phyloP scores from a whole-genome alignment of 2,329 filamentous ascomycete species.

The Hypoxylon rubiginosum region DNA sequence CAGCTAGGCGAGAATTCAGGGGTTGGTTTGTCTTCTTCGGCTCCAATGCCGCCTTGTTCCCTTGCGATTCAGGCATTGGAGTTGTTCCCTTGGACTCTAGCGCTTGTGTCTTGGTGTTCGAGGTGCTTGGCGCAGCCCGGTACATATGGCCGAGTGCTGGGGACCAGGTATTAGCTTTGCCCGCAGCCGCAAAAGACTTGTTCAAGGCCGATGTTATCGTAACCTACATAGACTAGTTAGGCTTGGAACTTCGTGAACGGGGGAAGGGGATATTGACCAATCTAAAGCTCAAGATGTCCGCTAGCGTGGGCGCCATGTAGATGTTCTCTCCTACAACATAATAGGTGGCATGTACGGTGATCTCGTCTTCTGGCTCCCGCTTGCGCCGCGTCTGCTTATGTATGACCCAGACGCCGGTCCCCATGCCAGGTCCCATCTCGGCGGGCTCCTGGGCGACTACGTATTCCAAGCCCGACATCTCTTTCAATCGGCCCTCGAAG shows the following conservation, averaged over 20 bases:
- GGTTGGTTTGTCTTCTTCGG: constrained; percentile 55
- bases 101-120: constrained; percentile 48
- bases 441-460: constrained; percentile 75
- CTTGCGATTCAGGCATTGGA: constrained; percentile 57
- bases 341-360: constrained; percentile 71
- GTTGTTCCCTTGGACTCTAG: constrained; percentile 63
- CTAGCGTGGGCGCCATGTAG: constrained; percentile 74
- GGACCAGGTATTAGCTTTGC: constrained; percentile 67
- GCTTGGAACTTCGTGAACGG: constrained; percentile 19
- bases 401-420: constrained; percentile 77
- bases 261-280: constrained; percentile 60
- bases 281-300: constrained; percentile 70
- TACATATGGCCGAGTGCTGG: constrained; percentile 68
- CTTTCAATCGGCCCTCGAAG: constrained; percentile 72
- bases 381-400: constrained; percentile 76
- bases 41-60: constrained; percentile 45
- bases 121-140: constrained; percentile 53
- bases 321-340: constrained; percentile 76
- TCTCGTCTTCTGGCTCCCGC: constrained; percentile 68
- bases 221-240: constrained; percentile 55
- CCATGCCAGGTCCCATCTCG: constrained; percentile 71
- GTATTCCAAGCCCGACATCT: constrained; percentile 77
- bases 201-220: constrained; percentile 68
- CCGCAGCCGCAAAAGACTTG: constrained; percentile 65
- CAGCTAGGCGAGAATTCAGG: constrained; percentile 62